Base-by-base conservation (phyloP, 306 rosid genomes). In the Glycine soja region DNA sequence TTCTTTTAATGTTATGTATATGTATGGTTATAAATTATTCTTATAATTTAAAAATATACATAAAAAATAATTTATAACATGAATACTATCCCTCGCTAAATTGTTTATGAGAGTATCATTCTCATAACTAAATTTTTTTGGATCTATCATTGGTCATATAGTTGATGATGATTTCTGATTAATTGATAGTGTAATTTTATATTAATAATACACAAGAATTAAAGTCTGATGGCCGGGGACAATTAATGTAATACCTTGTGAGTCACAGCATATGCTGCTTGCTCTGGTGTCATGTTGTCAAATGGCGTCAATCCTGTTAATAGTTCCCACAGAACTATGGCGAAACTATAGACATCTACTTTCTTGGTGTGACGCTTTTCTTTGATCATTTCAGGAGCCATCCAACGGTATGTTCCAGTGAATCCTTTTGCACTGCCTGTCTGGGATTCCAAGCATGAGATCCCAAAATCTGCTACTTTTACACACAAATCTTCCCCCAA, bases 371-470 rank as follows among this genome's bases (percentile, higher is more conserved):
- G 99, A 10, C 85, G 92, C 48, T 95, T 90, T 85, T 93, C 98
- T 86, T 83, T 90, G 81, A 95, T 95, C 94, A 95, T 93, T 82
- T 95, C 99, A 0, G 99, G 99, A 0, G 99, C 99, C 99, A 95
- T 95, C 99, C 99, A 95, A 34, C 99, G 94, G 82, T 95, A 95
- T 10, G 99, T 95, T 34, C 99, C 97, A 0, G 98, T 95, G 81
- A 95, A 93, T 56, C 99, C 99, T 87, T 92, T 95, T 0, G 85
- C 84, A 54, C 94, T 93, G 3, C 97, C 97, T 3, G 81, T 69
- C 76, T 95, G 97, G 15, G 97, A 89, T 82, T 95, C 99, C 72
- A 89, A 82, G 87, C 99, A 95, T 1, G 99, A 95, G 83, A 95
- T 95, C 19, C 99, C 99, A 70, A 95, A 95, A 87, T 95, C 99